Evolutionary conservation across 1,139 yeast species (phyloP).

Genomic region (Suhomyces panamericanus): DNA sequence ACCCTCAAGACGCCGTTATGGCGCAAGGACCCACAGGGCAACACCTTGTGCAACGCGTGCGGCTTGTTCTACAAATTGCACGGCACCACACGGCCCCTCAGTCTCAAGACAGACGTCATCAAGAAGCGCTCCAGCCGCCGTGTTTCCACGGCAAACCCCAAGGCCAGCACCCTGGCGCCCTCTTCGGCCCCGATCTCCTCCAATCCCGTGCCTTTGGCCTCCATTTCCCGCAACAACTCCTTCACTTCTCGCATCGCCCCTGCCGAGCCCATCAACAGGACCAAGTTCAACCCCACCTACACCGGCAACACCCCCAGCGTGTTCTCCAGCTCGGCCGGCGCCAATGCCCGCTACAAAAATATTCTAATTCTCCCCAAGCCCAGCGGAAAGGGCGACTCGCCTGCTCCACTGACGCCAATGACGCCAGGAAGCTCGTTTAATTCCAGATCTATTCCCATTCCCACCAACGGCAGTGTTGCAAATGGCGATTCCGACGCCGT

Average conservation of each 20-base stretch:
- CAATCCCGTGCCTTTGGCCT: conserved; percentile 1
- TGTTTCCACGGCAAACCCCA: conserved; percentile 15
- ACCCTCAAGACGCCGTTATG: conserved; percentile 59
- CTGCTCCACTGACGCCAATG: conserved; percentile 16
- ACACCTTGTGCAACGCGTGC: conserved; percentile 61
- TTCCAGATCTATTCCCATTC: conserved; percentile 31
- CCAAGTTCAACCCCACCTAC: conserved; percentile 16
- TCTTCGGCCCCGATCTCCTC: conserved; percentile 9
- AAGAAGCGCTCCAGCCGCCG: conserved; percentile 52
- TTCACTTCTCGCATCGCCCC: conserved; percentile 12
- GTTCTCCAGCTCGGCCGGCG: conserved; percentile 5
- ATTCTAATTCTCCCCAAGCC: conserved; percentile 49
- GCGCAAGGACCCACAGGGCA: conserved; percentile 58
- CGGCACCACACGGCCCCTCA: conserved; percentile 58
- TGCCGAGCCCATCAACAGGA: conserved; percentile 9
- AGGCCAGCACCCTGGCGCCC: conserved; percentile 3
- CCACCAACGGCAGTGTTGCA: conserved; percentile 15
- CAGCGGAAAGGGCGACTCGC: conserved; percentile 10
- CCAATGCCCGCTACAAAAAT: conserved; percentile 33
- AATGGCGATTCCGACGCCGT: too few species aligned
- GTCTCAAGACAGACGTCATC: conserved; percentile 56
- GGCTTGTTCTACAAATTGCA: conserved; percentile 58
- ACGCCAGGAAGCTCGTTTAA: conserved; percentile 13
- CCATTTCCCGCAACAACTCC: conserved; percentile 10
- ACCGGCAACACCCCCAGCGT: conserved; percentile 14